These are phyloP conservation scores for Lactarius tabidus DNA, from an alignment of 768 basidiomycete species.

Conservation along the genomic window DNA sequence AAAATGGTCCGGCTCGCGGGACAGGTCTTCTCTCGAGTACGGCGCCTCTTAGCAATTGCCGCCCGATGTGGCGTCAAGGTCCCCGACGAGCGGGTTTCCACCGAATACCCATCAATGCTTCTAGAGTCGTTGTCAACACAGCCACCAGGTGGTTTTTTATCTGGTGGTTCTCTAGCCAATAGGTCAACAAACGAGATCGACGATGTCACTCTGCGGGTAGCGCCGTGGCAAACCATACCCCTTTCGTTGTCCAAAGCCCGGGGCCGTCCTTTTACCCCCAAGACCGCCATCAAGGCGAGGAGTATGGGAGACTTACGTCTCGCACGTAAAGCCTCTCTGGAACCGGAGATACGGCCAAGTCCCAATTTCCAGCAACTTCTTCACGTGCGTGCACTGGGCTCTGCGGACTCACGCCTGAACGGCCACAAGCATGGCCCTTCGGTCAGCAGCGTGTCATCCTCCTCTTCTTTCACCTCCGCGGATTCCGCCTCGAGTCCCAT, in stretches of 20 bases:
- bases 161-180: conserved; percentile 9
- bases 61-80: conserved; percentile 71
- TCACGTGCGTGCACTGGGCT: conserved; percentile 7
- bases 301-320: conserved; percentile 52
- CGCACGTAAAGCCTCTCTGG: conserved; percentile 33
- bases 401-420: conserved; percentile 22
- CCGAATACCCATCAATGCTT: conserved; percentile 19
- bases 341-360: conserved; percentile 37
- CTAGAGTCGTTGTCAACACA: conserved; percentile 24
- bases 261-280: conserved; percentile 27
- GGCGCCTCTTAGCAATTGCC: conserved; percentile 72
- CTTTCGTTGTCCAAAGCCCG: conserved; percentile 6
- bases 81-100: conserved; percentile 34
- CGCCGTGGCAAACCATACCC: conserved; percentile 18
- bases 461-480: conserved; percentile 64
- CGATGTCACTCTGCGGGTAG: conserved; percentile 20
- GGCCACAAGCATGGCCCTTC: conserved; percentile 38
- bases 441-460: conserved; percentile 67
- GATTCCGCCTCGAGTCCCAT: conserved; percentile 47
- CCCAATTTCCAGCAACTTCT: conserved; percentile 21
- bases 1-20: conserved; percentile 78
- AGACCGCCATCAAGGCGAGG: conserved; percentile 42
- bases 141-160: conserved; percentile 12
- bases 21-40: conserved; percentile 76
- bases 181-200: conserved; percentile 14